Evolutionary conservation across 139 green algal genomes (phyloP), one percentile per base, ranked within the genome.

Genomic region (Edaphochlamys debaryana): DNA sequence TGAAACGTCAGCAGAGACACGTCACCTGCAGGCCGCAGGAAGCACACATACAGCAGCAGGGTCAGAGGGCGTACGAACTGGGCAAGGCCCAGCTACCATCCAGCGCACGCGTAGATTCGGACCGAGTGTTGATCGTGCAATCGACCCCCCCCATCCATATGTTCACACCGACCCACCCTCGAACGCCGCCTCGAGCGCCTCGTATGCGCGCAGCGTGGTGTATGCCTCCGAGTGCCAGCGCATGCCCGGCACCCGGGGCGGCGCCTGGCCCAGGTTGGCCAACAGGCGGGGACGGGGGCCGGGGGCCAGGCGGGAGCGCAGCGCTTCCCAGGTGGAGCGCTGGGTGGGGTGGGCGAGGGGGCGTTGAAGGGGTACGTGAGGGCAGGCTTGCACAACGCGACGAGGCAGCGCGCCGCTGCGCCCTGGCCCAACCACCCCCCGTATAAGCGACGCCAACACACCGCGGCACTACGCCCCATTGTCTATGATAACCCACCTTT

Each of bases 121-220:
- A 4, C 27, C 58, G 54, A n/a, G n/a, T 27, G 9, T 27, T n/a
- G 4, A 17, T 63, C 54, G 19, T 63, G 54, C 54, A 4, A 17
- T 7, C 54, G 19, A 7, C 20, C 22, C 20, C 17, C 54, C 54
- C 54, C 54, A n/a, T 27, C 54, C 27, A 63, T 30, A 19, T 4
- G 19, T 27, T 8, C 20, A 29, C 36, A 36, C 11, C 23, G 25
- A 15, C 68, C 9, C 27, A 76, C 69, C 69, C 4, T 42, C 69
- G 17, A 76, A 76, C 13, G 69, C 69, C 30, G 69, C 42, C 42
- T 76, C 41, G 11, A 76, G 41, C 42, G 69, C 69, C 69, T 76
- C 41, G 41, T 62, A 60, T 9, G 69, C 69, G 0, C 69, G 30
- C 42, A 60, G 42, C 1, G 69, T 76, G 41, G 69, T 60, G 69